Conservation (phyloP, 2,329 filamentous ascomycete species). For the Grosmannia clavigera region DNA sequence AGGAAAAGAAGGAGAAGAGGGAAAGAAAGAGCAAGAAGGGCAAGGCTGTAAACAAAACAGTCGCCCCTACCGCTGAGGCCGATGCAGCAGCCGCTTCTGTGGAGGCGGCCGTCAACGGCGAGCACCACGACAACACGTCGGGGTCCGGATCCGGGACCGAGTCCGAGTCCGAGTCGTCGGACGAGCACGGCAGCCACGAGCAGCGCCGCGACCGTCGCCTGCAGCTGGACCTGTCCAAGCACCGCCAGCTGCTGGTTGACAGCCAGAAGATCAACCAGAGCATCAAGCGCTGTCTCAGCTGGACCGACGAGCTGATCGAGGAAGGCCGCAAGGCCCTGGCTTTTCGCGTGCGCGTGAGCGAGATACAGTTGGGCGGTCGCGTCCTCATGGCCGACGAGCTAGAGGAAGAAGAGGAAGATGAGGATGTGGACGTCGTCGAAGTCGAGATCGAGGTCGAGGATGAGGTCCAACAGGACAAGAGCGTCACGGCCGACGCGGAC, state of each 20-base stretch:
- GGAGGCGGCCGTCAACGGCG: neutral
- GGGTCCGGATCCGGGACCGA: neutral
- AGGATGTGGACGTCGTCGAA: slow-evolving; percentile 14
- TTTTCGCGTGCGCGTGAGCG: slow-evolving; percentile 66
- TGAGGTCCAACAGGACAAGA: neutral
- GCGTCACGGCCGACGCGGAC: neutral
- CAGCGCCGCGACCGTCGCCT: slow-evolving; percentile 62
- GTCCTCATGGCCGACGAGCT: slow-evolving; percentile 61
- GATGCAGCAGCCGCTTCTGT: slow-evolving; percentile 6
- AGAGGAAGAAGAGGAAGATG: slow-evolving; percentile 11
- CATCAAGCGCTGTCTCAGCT: slow-evolving; percentile 75
- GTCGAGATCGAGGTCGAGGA: neutral
- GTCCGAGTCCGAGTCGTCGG: neutral
- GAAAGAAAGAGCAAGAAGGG: too few species aligned
- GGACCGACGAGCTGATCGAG: slow-evolving; percentile 81
- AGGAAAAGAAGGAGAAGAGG: too few species aligned
- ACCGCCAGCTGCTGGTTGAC: slow-evolving; percentile 77
- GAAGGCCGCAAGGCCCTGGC: slow-evolving; percentile 80
- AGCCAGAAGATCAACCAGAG: slow-evolving; percentile 94
- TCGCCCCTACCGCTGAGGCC: too few species aligned
- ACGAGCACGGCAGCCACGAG: slow-evolving; percentile 31
- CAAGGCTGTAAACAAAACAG: too few species aligned
- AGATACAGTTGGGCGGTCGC: slow-evolving; percentile 70
- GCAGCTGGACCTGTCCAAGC: slow-evolving; percentile 74
- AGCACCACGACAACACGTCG: neutral